A percentile compares a stretch with the other conserved stretches of the same genome.
Conservation (phyloP, 139 green algal genomes). For the Nannochloris sp. region DNA sequence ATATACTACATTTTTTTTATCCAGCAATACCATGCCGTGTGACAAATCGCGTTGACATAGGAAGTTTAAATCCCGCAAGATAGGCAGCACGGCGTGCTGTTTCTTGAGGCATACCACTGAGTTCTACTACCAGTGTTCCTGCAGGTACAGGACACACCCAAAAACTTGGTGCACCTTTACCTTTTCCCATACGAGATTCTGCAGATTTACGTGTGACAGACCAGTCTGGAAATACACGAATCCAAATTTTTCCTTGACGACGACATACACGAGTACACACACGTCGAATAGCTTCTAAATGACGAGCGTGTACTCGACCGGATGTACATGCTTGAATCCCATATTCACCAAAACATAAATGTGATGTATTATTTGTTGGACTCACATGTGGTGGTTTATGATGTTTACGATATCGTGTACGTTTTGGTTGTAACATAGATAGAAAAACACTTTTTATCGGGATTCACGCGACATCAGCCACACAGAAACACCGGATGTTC, state of each 20-base stretch:
- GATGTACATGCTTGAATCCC: slow-evolving; percentile 33
- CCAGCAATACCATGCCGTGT: slow-evolving; percentile 3
- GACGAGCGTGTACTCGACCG: slow-evolving; percentile 33
- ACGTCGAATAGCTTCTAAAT: slow-evolving; percentile 43
- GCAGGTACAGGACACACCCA: slow-evolving; percentile 39
- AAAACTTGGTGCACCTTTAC: slow-evolving; percentile 42
- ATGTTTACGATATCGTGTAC: slow-evolving; percentile 46
- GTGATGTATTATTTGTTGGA: slow-evolving; percentile 16
- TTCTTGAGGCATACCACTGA: slow-evolving; percentile 36
- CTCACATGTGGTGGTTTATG: slow-evolving; percentile 30
- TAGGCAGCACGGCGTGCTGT: slow-evolving; percentile 31
- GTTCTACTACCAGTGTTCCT: slow-evolving; percentile 54
- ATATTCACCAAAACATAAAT: slow-evolving; percentile 25
- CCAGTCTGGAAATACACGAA: slow-evolving; percentile 51
- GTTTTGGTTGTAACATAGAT: slow-evolving; percentile 64
- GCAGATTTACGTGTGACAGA: slow-evolving; percentile 41
- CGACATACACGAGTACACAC: slow-evolving; percentile 40
- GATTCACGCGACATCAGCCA: not conserved
- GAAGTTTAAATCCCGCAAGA: slow-evolving; percentile 27
- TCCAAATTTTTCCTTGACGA: slow-evolving; percentile 44
- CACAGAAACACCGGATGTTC: slow-evolving; percentile 10
- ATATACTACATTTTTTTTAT: slow-evolving; percentile 13
- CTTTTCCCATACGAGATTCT: slow-evolving; percentile 55
- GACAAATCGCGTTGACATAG: slow-evolving; percentile 13
- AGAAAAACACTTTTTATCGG: slow-evolving; percentile 27